Percentiles rank a stretch among this genome's conserved stretches.
Evolutionary conservation across 2,329 filamentous ascomycete genomes (phyloP).

Genomic region (Colletotrichum graminicola): DNA sequence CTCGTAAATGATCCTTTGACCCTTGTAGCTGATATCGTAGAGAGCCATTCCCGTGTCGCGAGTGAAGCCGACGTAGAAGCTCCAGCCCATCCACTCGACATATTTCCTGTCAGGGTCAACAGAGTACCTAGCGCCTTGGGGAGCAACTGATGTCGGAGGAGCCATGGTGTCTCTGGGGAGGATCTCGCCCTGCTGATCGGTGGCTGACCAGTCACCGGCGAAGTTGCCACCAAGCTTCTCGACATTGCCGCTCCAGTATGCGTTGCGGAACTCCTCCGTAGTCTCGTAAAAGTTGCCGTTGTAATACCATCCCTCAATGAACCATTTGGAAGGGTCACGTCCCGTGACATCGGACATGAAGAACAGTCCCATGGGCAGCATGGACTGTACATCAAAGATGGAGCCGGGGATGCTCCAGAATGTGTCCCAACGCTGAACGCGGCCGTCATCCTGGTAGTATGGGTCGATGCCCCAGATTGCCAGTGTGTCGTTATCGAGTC

Average conservation of each 20-base stretch:
- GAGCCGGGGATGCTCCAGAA: constrained; percentile 56
- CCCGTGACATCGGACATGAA: constrained; percentile 62
- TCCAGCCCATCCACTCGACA: constrained; percentile 65
- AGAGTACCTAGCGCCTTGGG: constrained; percentile 55
- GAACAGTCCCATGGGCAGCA: constrained; percentile 60
- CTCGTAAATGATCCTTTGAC: constrained; percentile 68
- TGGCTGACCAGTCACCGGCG: constrained; percentile 61
- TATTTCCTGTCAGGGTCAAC: constrained; percentile 59
- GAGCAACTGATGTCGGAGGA: constrained; percentile 45
- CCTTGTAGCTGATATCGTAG: constrained; percentile 66
- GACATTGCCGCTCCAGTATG: constrained; percentile 58
- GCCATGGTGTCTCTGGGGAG: constrained; percentile 52
- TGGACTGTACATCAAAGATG: constrained; percentile 56
- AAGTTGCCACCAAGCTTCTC: constrained; percentile 61
- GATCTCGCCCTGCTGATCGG: constrained; percentile 54
- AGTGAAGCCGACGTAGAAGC: constrained; percentile 65
- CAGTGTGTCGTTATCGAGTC: constrained; percentile 57
- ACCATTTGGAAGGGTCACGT: constrained; percentile 64
- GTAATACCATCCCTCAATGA: constrained; percentile 65
- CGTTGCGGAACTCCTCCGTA: constrained; percentile 60
- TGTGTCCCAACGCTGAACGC: constrained; percentile 60
- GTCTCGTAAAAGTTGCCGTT: constrained; percentile 65
- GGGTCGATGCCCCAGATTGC: constrained; percentile 58
- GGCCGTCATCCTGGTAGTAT: constrained; percentile 56
- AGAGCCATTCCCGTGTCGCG: constrained; percentile 62